Percentiles rank a stretch among this genome's conserved stretches.
Evolutionary conservation across 179 eudicot genomes (phyloP).

Genomic region (Kewa caespitosa): DNA sequence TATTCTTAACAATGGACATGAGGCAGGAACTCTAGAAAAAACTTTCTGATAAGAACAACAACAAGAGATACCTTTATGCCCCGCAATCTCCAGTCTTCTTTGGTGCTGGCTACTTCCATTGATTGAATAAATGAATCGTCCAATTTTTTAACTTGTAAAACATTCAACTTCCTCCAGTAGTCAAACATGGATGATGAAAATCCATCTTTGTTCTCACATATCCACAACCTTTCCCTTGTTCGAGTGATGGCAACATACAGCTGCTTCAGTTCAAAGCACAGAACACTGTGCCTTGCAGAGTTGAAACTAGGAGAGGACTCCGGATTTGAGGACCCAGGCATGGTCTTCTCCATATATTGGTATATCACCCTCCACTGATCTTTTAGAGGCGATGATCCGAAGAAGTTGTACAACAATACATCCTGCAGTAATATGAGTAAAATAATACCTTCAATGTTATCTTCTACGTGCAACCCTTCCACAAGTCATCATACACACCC

Average conservation of each 20-base stretch:
- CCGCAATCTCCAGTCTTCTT: conserved; percentile 29
- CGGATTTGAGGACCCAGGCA: not conserved
- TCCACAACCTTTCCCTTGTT: conserved; percentile 59
- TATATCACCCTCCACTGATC: conserved; percentile 57
- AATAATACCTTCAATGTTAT: too few species aligned
- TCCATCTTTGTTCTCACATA: conserved; percentile 45
- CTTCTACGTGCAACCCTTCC: too few species aligned
- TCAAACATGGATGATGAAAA: conserved; percentile 53
- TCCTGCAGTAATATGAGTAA: conserved; percentile 29
- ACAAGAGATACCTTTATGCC: conserved; percentile 26
- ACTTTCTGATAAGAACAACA: not conserved
- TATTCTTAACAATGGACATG: not conserved
- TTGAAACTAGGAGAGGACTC: conserved; percentile 21
- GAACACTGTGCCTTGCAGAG: conserved; percentile 16
- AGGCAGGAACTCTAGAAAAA: not conserved
- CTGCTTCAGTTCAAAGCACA: conserved; percentile 30
- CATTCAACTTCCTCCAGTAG: conserved; percentile 45
- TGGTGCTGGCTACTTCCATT: conserved; percentile 23
- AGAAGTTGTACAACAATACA: conserved; percentile 56
- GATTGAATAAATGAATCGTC: conserved; percentile 11
- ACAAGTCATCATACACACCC: too few species aligned
- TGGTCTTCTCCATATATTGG: conserved; percentile 28
- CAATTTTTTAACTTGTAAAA: conserved; percentile 32
- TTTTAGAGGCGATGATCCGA: conserved; percentile 50
- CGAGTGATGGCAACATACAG: conserved; percentile 61